These are phyloP conservation scores for Alnus rubra DNA, from an alignment of 306 rosid species.

Conservation along the genomic window DNA sequence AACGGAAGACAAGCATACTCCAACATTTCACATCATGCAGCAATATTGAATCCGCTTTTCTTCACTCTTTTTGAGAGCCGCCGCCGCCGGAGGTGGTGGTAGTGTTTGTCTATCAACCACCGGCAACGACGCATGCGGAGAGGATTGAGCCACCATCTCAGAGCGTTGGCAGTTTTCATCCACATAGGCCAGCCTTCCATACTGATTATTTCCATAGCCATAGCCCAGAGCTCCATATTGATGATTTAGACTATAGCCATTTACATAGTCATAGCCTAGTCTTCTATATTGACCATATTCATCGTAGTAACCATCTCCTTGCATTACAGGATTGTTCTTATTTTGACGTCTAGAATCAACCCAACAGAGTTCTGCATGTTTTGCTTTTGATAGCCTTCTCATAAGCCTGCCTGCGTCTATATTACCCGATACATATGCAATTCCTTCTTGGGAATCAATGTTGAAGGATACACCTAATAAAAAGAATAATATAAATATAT, in stretches of 20 bases:
- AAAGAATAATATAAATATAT: neutral
- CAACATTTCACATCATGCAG: neutral
- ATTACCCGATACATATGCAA: neutral
- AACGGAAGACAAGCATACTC: neutral
- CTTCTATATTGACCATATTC: too few species aligned
- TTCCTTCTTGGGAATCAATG: neutral
- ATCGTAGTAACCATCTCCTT: neutral
- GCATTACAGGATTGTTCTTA: neutral
- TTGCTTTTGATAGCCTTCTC: constrained; percentile 18
- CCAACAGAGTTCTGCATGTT: constrained; percentile 21
- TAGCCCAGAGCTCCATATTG: neutral
- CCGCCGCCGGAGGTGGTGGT: too few species aligned
- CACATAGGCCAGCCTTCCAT: neutral
- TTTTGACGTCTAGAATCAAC: constrained; percentile 16
- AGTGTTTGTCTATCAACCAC: neutral
- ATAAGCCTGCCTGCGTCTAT: constrained; percentile 17
- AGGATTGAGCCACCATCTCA: neutral
- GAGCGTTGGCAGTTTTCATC: neutral
- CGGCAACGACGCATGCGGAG: neutral
- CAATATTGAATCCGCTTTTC: neutral
- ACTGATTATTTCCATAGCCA: neutral
- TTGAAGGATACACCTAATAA: neutral
- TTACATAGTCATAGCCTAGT: too few species aligned
- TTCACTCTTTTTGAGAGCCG: neutral
- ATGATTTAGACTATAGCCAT: too few species aligned